Evolutionary conservation across 1,284 basidiomycete genomes (phyloP).

Genomic region (Takashimella koratensis): DNA sequence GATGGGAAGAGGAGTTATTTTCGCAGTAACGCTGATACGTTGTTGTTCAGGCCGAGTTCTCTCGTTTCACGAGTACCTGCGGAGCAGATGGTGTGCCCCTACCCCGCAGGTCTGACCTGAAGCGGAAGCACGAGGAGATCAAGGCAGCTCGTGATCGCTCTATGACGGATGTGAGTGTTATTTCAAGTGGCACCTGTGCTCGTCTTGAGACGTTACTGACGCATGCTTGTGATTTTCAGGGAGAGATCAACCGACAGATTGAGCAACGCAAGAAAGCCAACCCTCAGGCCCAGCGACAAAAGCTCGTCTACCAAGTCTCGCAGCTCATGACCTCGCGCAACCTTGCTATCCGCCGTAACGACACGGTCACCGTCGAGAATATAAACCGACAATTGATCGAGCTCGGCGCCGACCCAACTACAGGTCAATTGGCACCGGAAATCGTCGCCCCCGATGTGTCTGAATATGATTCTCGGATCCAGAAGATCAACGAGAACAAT

Average conservation of each 20-base stretch:
- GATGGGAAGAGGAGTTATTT: no score
- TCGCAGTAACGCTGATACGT: no score
- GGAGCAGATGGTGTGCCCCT: constrained; percentile 59
- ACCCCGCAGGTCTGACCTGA: constrained; percentile 62
- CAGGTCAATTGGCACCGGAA: constrained; percentile 27
- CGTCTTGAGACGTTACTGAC: not conserved
- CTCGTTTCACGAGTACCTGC: constrained; percentile 57
- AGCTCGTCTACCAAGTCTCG: constrained; percentile 53
- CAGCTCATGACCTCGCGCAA: constrained; percentile 57
- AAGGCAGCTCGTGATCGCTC: constrained; percentile 58
- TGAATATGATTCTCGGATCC: constrained; percentile 58
- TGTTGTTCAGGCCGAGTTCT: constrained; percentile 75
- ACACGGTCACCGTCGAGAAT: constrained; percentile 58
- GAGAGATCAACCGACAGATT: constrained; percentile 67
- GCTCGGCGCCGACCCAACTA: constrained; percentile 49
- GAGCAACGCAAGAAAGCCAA: constrained; percentile 44
- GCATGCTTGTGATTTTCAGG: constrained; percentile 48
- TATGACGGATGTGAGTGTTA: constrained; percentile 70
- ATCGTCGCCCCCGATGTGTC: constrained; percentile 41
- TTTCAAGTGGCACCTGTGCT: not conserved
- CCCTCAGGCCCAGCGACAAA: constrained; percentile 54
- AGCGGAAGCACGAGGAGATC: constrained; percentile 63
- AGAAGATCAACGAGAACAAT: constrained; percentile 83
- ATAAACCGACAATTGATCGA: constrained; percentile 64
- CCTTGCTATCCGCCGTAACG: constrained; percentile 66